Evolutionary conservation across 768 basidiomycete species (phyloP).

Genomic region (Phanerochaete carnosa): DNA sequence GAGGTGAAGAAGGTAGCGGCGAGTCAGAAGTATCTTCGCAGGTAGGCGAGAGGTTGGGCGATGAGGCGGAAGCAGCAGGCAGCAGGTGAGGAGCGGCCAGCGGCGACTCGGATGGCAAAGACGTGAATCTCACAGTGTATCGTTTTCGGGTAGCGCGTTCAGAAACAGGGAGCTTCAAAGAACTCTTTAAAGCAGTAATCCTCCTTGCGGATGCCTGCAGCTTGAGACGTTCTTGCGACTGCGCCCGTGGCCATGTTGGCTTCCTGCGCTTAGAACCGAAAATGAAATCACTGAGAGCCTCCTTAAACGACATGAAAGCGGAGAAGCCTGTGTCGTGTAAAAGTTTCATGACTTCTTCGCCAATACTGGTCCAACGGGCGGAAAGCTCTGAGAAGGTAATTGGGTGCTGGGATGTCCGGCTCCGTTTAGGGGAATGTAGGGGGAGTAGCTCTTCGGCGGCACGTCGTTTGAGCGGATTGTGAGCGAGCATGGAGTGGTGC

Average conservation of each 20-base stretch:
- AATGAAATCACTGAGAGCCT: too few relatives aligned
- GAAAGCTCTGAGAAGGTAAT: neutral
- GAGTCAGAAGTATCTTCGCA: too few relatives aligned
- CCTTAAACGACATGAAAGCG: neutral
- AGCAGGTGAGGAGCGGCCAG: slow-evolving; percentile 13
- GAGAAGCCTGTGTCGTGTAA: neutral
- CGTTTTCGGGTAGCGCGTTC: slow-evolving; percentile 6
- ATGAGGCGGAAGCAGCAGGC: slow-evolving; percentile 11
- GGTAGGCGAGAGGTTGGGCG: slow-evolving; percentile 6
- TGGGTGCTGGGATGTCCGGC: slow-evolving; percentile 28
- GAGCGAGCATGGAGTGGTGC: neutral
- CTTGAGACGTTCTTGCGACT: neutral
- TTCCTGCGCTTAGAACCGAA: neutral
- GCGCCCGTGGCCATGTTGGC: neutral
- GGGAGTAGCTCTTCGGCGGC: slow-evolving; percentile 46
- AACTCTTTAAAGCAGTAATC: neutral
- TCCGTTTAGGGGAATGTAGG: slow-evolving; percentile 49
- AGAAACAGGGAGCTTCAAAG: neutral
- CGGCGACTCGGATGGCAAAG: neutral
- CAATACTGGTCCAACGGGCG: neutral
- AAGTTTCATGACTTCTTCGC: neutral
- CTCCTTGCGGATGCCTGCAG: too few relatives aligned
- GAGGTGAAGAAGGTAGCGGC: too few relatives aligned
- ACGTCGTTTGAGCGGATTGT: slow-evolving; percentile 46
- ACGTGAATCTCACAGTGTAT: neutral